A percentile compares a stretch with the other conserved stretches of the same genome.
Conservation (phyloP, 2,329 filamentous ascomycete genomes). For the Ceratocystis papillata region DNA sequence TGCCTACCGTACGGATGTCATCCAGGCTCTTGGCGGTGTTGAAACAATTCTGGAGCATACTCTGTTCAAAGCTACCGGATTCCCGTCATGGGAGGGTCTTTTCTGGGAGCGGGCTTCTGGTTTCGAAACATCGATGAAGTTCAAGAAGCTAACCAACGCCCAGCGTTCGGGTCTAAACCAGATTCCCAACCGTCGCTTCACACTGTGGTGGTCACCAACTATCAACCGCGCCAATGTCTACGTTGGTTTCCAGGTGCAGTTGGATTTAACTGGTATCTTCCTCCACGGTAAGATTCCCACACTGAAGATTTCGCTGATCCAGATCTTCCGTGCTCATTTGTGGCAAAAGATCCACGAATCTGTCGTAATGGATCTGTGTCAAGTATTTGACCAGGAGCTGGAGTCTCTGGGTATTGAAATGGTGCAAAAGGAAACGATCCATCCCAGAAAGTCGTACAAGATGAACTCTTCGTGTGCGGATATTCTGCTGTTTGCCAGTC, state of each 20-base stretch:
- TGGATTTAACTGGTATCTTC: conserved; percentile 97
- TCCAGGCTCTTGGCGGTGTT: conserved; percentile 89
- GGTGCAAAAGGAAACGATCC: conserved; percentile 97
- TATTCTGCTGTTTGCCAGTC: conserved; percentile 89
- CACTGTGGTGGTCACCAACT: conserved; percentile 90
- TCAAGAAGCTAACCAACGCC: conserved; percentile 97
- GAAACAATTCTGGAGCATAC: conserved; percentile 97
- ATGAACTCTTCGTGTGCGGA: conserved; percentile 99
- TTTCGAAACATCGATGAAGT: conserved; percentile 69
- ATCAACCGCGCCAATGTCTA: conserved; percentile 96
- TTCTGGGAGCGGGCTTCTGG: conserved; percentile 68
- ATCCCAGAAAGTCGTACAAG: conserved; percentile 98
- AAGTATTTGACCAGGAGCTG: conserved; percentile 94
- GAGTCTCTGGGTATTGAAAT: conserved; percentile 94
- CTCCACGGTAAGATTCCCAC: conserved; percentile 98
- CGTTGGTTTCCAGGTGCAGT: conserved; percentile 97
- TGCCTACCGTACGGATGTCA: conserved; percentile 90
- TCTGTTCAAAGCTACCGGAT: conserved; percentile 90
- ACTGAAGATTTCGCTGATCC: conserved; percentile 92
- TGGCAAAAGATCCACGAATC: conserved; percentile 99
- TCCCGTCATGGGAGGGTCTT: conserved; percentile 91
- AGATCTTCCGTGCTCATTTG: conserved; percentile 98
- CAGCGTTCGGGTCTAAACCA: conserved; percentile 95
- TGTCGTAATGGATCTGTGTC: conserved; percentile 96
- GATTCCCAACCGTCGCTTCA: conserved; percentile 97